These are phyloP conservation scores for Cryphonectria nitschkei DNA, from an alignment of 2,329 filamentous ascomycete genomes.

Conservation along the genomic window DNA sequence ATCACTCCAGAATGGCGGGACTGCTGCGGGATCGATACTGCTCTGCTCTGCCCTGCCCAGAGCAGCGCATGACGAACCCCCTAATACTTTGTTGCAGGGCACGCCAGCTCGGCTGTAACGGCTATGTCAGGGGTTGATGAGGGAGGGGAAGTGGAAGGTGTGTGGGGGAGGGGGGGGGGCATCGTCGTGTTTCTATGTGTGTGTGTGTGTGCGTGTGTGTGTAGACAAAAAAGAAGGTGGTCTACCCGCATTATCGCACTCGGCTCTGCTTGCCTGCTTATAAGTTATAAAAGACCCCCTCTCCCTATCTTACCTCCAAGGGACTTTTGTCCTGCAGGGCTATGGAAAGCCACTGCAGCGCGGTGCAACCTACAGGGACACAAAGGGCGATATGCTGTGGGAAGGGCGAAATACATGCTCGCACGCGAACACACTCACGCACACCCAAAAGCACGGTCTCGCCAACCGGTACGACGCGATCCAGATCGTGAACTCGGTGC, in stretches of 20 bases:
- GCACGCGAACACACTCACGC: background rate
- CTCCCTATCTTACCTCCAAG: background rate
- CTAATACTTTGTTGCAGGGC: conserved; percentile 2
- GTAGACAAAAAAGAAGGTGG: conserved; percentile 4
- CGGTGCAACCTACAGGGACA: background rate
- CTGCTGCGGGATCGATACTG: background rate
- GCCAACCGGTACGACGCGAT: background rate
- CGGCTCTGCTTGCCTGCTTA: conserved; percentile 10
- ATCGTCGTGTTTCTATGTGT: background rate
- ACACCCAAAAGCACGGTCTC: background rate
- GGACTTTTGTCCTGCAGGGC: background rate
- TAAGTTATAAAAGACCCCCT: background rate
- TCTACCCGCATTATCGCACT: background rate
- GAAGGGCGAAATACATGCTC: conserved; percentile 7
- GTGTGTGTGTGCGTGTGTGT: background rate
- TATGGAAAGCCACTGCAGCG: conserved; percentile 18
- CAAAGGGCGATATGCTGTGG: background rate
- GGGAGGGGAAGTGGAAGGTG: background rate
- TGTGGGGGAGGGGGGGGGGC: no score
- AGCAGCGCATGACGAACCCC: background rate
- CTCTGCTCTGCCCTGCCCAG: conserved; percentile 1
- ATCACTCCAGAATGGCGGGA: conserved; percentile 27
- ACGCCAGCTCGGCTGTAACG: conserved; percentile 6
- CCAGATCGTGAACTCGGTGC: background rate
- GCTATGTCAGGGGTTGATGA: background rate